These are phyloP conservation scores for Emergomyces africanus DNA, from an alignment of 2,329 filamentous ascomycete species.

Conservation along the genomic window DNA sequence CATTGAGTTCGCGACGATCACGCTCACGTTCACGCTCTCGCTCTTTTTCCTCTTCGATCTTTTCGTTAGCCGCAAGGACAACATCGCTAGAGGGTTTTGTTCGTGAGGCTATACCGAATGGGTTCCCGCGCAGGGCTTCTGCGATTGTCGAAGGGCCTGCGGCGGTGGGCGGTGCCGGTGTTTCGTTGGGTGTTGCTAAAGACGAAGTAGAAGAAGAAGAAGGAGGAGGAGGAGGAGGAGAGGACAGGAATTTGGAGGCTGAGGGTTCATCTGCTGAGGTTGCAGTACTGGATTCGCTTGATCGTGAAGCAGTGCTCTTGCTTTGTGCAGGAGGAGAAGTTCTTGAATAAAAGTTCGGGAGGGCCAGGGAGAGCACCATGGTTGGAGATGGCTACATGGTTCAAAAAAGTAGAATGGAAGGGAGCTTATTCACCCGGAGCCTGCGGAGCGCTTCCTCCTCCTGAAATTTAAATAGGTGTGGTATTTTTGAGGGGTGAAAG, in stretches of 20 bases:
- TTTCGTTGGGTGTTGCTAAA: neutral
- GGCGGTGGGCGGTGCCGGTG: neutral
- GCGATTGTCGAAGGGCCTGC: slow-evolving; percentile 23
- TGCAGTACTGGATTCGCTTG: neutral
- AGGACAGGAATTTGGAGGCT: neutral
- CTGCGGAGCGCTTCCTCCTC: neutral
- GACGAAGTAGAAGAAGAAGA: neutral
- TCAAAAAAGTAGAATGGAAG: neutral
- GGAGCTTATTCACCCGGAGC: neutral
- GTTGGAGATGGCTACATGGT: slow-evolving; percentile 21
- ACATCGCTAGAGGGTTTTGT: slow-evolving; percentile 5
- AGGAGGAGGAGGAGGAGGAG: no score
- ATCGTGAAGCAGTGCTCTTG: neutral
- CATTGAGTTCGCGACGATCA: slow-evolving; percentile 30
- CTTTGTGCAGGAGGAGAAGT: neutral
- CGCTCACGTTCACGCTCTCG: slow-evolving; percentile 16
- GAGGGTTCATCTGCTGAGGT: neutral
- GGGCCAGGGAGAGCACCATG: slow-evolving; percentile 28
- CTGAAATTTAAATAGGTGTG: no score
- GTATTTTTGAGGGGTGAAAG: neutral
- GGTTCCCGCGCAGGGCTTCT: slow-evolving; percentile 34
- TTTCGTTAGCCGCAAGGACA: neutral
- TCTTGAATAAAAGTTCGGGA: slow-evolving; percentile 21
- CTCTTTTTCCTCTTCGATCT: slow-evolving; percentile 12
- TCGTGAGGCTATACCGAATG: slow-evolving; percentile 21